These are phyloP conservation scores for Chamaenerion angustifolium DNA, from an alignment of 345 rosid species.

Conservation along the genomic window DNA sequence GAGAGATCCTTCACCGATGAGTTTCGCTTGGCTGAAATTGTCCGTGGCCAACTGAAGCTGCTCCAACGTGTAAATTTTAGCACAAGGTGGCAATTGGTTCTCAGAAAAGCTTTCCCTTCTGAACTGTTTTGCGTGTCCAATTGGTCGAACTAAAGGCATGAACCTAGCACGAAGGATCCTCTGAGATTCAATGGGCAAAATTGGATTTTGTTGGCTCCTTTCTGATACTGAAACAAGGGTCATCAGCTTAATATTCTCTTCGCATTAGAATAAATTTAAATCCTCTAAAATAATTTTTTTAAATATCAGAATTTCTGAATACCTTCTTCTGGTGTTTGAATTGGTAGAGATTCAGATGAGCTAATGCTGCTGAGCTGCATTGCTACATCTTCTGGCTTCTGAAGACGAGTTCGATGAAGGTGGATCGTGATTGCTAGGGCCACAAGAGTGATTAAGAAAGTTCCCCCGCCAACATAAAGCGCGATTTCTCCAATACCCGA, in stretches of 20 bases:
- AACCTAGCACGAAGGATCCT: slow-evolving; percentile 20
- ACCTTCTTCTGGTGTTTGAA: slow-evolving; percentile 40
- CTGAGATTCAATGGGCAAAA: slow-evolving; percentile 27
- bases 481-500: slow-evolving; percentile 47
- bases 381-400: slow-evolving; percentile 19
- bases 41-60: slow-evolving; percentile 74
- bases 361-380: slow-evolving; percentile 17
- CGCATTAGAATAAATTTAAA: too few relatives aligned
- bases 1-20: slow-evolving; percentile 72
- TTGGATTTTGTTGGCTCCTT: slow-evolving; percentile 24
- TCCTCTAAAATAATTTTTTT: neutral
- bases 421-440: slow-evolving; percentile 34
- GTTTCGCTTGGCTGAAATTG: slow-evolving; percentile 57
- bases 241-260: neutral
- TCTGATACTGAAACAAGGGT: slow-evolving; percentile 17
- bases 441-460: slow-evolving; percentile 41
- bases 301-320: slow-evolving; percentile 2
- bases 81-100: slow-evolving; percentile 29
- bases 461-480: slow-evolving; percentile 43
- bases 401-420: slow-evolving; percentile 19
- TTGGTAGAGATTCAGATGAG: slow-evolving; percentile 29
- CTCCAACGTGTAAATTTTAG: slow-evolving; percentile 40
- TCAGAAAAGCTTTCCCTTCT: slow-evolving; percentile 40
- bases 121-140: slow-evolving; percentile 13
- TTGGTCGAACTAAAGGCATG: slow-evolving; percentile 20